phyloP scores from a whole-genome alignment of 768 basidiomycete genomes.

The Podaxis sp. region DNA sequence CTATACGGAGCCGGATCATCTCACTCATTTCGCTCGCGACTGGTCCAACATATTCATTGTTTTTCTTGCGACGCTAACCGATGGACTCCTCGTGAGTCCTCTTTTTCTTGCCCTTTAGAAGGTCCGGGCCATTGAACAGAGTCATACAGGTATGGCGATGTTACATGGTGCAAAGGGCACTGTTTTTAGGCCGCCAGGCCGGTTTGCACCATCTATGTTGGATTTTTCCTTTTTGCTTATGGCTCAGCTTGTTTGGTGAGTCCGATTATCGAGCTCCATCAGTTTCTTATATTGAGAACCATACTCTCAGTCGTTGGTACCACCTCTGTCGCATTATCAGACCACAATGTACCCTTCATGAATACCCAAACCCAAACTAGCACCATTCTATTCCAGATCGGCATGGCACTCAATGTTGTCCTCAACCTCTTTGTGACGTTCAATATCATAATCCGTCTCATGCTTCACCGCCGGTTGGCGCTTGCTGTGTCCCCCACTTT shows the following conservation, averaged over 20 bases:
- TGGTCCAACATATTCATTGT: background rate
- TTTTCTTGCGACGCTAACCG: background rate
- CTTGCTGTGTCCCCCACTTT: background rate
- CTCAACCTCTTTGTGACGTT: background rate
- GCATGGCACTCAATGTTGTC: background rate
- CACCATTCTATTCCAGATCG: background rate
- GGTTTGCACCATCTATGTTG: background rate
- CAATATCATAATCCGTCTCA: slow-evolving; percentile 1
- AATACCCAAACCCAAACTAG: background rate
- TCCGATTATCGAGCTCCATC: background rate
- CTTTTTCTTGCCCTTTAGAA: background rate
- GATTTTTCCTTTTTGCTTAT: background rate
- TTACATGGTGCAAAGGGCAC: background rate
- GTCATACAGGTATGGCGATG: slow-evolving; percentile 1
- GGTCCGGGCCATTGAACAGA: background rate
- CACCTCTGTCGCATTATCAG: background rate
- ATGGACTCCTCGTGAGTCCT: background rate
- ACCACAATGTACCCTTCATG: background rate
- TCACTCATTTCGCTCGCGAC: background rate
- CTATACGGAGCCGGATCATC: background rate
- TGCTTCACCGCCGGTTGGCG: background rate
- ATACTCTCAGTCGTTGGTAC: background rate
- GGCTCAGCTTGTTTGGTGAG: background rate
- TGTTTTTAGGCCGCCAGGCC: background rate
- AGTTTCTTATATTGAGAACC: background rate